Percentiles rank a stretch among this genome's conserved stretches.
Evolutionary conservation across 352 stramenopile species (phyloP).

Genomic region (Phytophthora sansomeana): DNA sequence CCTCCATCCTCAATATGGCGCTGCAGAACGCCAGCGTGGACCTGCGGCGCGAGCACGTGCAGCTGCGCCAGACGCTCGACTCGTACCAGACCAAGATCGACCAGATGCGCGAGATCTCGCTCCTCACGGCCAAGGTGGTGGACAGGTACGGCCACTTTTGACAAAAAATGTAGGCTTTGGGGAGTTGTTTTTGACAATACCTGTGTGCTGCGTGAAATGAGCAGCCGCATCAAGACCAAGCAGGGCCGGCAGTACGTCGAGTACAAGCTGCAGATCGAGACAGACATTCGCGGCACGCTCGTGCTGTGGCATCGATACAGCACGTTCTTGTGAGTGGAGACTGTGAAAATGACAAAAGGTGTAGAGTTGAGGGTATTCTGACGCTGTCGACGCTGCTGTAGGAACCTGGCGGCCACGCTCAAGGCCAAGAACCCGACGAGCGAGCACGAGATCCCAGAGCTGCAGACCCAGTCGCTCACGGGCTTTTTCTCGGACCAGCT

Average conservation of each 20-base stretch:
- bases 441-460: slow-evolving; percentile 78
- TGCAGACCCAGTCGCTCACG: slow-evolving; percentile 85
- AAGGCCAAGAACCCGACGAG: slow-evolving; percentile 83
- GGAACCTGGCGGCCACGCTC: slow-evolving; percentile 81
- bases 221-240: slow-evolving; percentile 86
- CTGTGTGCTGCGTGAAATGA: slow-evolving; percentile 22
- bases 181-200: slow-evolving; percentile 17
- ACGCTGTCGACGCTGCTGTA: slow-evolving; percentile 5
- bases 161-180: not conserved
- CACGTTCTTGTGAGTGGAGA: slow-evolving; percentile 78
- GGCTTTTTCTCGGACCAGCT: slow-evolving; percentile 87
- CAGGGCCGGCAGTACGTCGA: slow-evolving; percentile 89
- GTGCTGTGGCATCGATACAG: slow-evolving; percentile 91
- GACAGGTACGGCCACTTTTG: slow-evolving; percentile 64
- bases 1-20: slow-evolving; percentile 79
- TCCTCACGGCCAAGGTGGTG: slow-evolving; percentile 86
- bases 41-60: slow-evolving; percentile 81
- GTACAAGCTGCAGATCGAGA: slow-evolving; percentile 91
- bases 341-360: slow-evolving; percentile 16
- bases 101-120: slow-evolving; percentile 87
- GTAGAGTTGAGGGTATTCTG: slow-evolving; percentile 7
- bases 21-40: slow-evolving; percentile 83
- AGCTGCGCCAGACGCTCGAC: slow-evolving; percentile 85
- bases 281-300: slow-evolving; percentile 85
- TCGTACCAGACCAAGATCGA: slow-evolving; percentile 92